Percentiles rank a stretch among this genome's conserved stretches.
These are phyloP conservation scores for Pleurotus ostreatus DNA, from an alignment of 768 basidiomycete species.

Conservation along the genomic window DNA sequence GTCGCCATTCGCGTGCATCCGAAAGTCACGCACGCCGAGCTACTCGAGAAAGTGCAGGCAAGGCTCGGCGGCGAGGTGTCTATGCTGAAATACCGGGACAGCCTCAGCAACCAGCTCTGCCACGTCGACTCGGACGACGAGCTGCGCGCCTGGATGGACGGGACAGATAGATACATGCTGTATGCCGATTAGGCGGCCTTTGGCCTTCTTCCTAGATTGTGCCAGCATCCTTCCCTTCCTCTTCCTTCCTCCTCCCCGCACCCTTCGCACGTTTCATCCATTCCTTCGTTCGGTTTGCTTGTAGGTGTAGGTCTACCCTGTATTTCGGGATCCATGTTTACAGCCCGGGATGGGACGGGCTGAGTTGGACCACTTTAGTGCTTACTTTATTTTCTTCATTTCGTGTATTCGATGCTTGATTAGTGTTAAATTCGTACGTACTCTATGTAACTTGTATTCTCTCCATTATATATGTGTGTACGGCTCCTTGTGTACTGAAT, in stretches of 20 bases:
- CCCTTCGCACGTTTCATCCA: no score
- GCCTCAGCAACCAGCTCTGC: constrained; percentile 58
- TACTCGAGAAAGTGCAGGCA: constrained; percentile 89
- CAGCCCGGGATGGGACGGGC: not conserved
- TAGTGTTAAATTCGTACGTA: constrained; percentile 3
- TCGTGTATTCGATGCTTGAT: not conserved
- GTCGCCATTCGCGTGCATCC: constrained; percentile 98
- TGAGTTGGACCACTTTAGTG: constrained; percentile 1
- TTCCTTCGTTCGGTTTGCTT: not conserved
- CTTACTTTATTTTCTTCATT: constrained; percentile 5
- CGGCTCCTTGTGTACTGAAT: not conserved
- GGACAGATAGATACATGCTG: constrained; percentile 78
- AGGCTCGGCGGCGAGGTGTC: constrained; percentile 74
- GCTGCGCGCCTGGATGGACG: constrained; percentile 70
- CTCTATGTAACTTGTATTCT: constrained; percentile 12
- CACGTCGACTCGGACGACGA: constrained; percentile 61
- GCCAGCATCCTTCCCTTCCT: no score
- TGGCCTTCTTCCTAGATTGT: no score
- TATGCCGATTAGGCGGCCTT: constrained; percentile 55
- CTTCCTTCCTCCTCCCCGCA: no score
- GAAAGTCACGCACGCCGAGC: constrained; percentile 75
- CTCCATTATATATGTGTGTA: constrained; percentile 1
- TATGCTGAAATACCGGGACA: constrained; percentile 72
- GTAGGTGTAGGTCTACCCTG: constrained; percentile 2
- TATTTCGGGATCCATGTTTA: not conserved